These are phyloP conservation scores for Pyrenochaeta sp. DNA, from an alignment of 2,329 filamentous ascomycete genomes.

Conservation along the genomic window DNA sequence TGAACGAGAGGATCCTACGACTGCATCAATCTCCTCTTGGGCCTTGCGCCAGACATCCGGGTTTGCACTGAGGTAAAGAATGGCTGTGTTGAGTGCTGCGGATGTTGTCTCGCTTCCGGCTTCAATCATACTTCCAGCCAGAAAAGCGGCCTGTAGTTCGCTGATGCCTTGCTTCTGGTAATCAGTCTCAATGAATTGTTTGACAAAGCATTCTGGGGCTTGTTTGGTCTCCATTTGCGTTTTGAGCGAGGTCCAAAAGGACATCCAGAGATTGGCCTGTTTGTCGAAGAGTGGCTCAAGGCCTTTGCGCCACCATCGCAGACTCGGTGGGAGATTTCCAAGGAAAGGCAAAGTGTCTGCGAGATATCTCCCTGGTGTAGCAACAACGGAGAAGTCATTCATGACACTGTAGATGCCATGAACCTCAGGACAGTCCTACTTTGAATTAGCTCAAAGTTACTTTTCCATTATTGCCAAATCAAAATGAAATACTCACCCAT, in stretches of 20 bases:
- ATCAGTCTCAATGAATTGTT: conserved; percentile 42
- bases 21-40: conserved; percentile 29
- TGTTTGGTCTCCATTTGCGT: conserved; percentile 42
- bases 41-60: conserved; percentile 28
- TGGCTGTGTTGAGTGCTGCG: conserved; percentile 44
- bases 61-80: conserved; percentile 41
- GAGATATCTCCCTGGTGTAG: conserved; percentile 40
- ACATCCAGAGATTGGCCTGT: conserved; percentile 46
- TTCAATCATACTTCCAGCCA: conserved; percentile 50
- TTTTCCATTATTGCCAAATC: background rate
- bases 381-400: conserved; percentile 43
- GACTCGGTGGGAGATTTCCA: conserved; percentile 30
- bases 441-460: background rate
- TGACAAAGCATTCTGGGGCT: conserved; percentile 48
- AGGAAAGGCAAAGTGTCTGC: conserved; percentile 43
- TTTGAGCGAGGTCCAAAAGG: conserved; percentile 37
- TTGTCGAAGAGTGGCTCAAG: conserved; percentile 40
- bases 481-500: conserved; percentile 30
- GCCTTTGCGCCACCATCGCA: conserved; percentile 44
- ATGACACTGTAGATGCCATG: conserved; percentile 45
- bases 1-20: conserved; percentile 23
- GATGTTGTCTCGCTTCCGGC: conserved; percentile 53
- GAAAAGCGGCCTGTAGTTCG: conserved; percentile 46
- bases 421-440: conserved; percentile 42
- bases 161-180: conserved; percentile 51